phyloP scores from a whole-genome alignment of 129 eudicot species.

The Flaveria linearis region DNA sequence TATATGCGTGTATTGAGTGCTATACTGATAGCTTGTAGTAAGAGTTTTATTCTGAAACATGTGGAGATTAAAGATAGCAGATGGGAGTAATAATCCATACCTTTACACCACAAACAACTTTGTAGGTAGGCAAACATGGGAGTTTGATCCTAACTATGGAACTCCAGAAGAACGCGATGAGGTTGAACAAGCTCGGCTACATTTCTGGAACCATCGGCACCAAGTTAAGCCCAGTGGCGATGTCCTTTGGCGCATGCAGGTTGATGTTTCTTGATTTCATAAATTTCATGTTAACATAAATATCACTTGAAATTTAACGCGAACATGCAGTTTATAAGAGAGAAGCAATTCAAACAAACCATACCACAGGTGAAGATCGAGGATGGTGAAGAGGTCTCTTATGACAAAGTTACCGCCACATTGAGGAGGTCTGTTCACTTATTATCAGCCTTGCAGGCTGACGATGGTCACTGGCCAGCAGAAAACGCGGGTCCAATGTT shows the following conservation, averaged over 20 bases:
- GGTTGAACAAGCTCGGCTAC: conserved; percentile 46
- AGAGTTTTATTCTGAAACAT: background rate
- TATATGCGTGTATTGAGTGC: no score
- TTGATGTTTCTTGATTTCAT: background rate
- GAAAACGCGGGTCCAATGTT: conserved; percentile 67
- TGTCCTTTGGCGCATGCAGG: conserved; percentile 55
- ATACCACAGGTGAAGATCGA: conserved; percentile 59
- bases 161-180: conserved; percentile 38
- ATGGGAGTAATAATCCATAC: conserved; percentile 39
- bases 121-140: conserved; percentile 56
- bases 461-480: conserved; percentile 86
- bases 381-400: conserved; percentile 58
- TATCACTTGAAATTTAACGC: background rate
- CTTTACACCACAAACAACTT: conserved; percentile 41
- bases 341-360: conserved; percentile 58
- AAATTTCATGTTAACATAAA: no score
- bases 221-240: conserved; percentile 45
- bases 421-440: conserved; percentile 50
- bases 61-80: conserved; percentile 53
- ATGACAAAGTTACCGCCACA: conserved; percentile 49
- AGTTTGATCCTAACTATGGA: conserved; percentile 44
- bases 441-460: conserved; percentile 64
- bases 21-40: no score
- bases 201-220: conserved; percentile 43
- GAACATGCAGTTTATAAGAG: conserved; percentile 53